Base-by-base conservation (phyloP, 768 basidiomycete species). In the Boletus coccyginus region DNA sequence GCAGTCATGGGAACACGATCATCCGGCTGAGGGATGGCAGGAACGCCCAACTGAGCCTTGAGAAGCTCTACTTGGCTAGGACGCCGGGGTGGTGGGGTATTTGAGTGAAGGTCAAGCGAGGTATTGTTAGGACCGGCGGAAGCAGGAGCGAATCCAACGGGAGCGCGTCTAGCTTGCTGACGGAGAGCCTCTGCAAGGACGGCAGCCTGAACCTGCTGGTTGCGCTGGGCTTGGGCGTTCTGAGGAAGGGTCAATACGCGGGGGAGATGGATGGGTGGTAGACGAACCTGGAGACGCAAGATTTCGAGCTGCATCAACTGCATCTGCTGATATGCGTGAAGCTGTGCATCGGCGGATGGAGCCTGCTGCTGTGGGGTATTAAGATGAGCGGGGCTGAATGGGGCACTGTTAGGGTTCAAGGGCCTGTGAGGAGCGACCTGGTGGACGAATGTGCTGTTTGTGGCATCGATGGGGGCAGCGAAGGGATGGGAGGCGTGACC, bases 291-390 rank as follows among this genome's bases (percentile, higher is more conserved):
- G 59, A 93, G 81, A 68, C 82, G 83, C 68, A 91, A 72, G 62
- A 93, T 81, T 74, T 93, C 91, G 54, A 93, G 76, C 67, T 93
- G 92, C 75, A 92, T 81, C 78, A 92, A 78, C 74, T 93, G 90
- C 80, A 92, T 79, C 52, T 71, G 72, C 42, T 92, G 90, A 53
- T 90, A 75, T 52, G 85, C 81, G 64, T 85, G 85, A 42, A 78
- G 73, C 66, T 86, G 85, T 43, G 76, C 73, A 44, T 84, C 66
- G 33, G 73, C 69, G 44, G 74, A 64, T 12, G 59, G 36, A 16
- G 46, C 1, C 60, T 81, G 84, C 41, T 74, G 70, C 66, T 78
- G 73, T 58, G 75, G 58, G 58, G 58, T 44, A 51, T 74, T 76
- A 39, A 72, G 68, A 45, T 75, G 76, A 41, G 78, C 68, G 27